Conservation (phyloP, 2,329 filamentous ascomycete genomes). For the Fusarium protoensiforme region DNA sequence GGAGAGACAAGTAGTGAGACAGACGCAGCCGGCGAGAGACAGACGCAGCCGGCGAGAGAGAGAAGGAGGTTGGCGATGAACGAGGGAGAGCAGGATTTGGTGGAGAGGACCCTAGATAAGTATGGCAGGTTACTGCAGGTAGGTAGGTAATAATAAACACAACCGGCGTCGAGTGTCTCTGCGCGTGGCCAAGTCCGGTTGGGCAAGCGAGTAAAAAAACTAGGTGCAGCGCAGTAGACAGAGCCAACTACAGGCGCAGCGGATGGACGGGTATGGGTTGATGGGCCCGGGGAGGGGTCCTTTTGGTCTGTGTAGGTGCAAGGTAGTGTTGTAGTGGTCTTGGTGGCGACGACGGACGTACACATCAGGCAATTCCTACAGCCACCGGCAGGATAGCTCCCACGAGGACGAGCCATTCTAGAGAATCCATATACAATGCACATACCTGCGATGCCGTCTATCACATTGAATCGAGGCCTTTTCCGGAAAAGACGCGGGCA, state of each 20-base stretch:
- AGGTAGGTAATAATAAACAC: constrained; percentile 2
- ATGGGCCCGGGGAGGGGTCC: constrained; percentile 16
- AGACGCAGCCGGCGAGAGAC: not conserved
- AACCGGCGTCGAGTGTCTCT: constrained; percentile 7
- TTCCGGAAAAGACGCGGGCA: constrained; percentile 28
- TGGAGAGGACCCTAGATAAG: constrained; percentile 9
- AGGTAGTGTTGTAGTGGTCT: not conserved
- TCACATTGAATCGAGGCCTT: constrained; percentile 17
- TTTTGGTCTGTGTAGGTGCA: not conserved
- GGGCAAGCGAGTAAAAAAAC: constrained; percentile 12
- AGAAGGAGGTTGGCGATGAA: constrained; percentile 11
- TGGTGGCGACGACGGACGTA: constrained; percentile 23
- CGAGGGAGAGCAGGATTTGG: not conserved
- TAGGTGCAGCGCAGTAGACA: not conserved
- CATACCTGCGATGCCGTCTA: constrained; percentile 22
- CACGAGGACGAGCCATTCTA: not conserved
- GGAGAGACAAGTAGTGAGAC: not conserved
- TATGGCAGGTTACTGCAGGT: constrained; percentile 2
- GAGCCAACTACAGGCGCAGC: not conserved
- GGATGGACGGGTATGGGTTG: constrained; percentile 22
- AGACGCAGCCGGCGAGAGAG: not conserved
- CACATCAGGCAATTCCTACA: constrained; percentile 26
- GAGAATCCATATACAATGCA: constrained; percentile 12
- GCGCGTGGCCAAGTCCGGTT: constrained; percentile 39
- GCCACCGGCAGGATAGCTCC: constrained; percentile 14